Evolutionary conservation across 2,329 filamentous ascomycete species (phyloP).

Genomic region (Xylariales sp.): DNA sequence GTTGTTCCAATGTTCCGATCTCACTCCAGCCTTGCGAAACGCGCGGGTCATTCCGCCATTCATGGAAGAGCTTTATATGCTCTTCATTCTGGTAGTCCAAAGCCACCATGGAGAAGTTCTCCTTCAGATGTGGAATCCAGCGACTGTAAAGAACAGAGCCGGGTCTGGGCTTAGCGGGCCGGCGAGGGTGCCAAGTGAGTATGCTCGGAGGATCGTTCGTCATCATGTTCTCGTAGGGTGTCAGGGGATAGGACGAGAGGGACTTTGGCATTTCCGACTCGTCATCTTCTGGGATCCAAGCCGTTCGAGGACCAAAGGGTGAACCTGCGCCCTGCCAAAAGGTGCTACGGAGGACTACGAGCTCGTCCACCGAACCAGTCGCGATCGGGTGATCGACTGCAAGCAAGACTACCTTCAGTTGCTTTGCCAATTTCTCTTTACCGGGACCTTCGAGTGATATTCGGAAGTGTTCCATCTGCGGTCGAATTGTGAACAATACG

Average conservation of each 20-base stretch:
- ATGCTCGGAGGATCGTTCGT: slow-evolving; percentile 28
- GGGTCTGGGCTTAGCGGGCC: slow-evolving; percentile 65
- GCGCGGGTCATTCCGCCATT: slow-evolving; percentile 79
- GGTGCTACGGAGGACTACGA: slow-evolving; percentile 45
- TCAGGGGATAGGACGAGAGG: slow-evolving; percentile 42
- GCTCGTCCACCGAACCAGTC: slow-evolving; percentile 24
- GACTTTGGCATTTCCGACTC: slow-evolving; percentile 30
- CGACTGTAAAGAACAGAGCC: slow-evolving; percentile 72
- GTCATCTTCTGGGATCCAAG: slow-evolving; percentile 51
- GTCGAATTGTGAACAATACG: slow-evolving; percentile 46
- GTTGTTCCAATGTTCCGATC: slow-evolving; percentile 70
- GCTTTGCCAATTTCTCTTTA: slow-evolving; percentile 26
- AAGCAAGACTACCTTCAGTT: slow-evolving; percentile 43
- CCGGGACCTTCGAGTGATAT: slow-evolving; percentile 38
- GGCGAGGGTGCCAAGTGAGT: slow-evolving; percentile 60
- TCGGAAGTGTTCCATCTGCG: slow-evolving; percentile 43
- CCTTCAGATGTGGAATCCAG: slow-evolving; percentile 69
- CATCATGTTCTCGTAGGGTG: slow-evolving; percentile 44
- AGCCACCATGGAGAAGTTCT: slow-evolving; percentile 74
- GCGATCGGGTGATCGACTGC: slow-evolving; percentile 43
- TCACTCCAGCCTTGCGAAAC: slow-evolving; percentile 78
- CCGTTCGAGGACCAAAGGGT: slow-evolving; percentile 59
- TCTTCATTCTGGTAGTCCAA: slow-evolving; percentile 60
- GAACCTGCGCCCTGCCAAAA: slow-evolving; percentile 70
- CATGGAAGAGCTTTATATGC: slow-evolving; percentile 68